Evolutionary conservation across 1,139 yeast species (phyloP), one percentile per base, ranked within the genome.

Genomic region (Candida tetrigidarum): DNA sequence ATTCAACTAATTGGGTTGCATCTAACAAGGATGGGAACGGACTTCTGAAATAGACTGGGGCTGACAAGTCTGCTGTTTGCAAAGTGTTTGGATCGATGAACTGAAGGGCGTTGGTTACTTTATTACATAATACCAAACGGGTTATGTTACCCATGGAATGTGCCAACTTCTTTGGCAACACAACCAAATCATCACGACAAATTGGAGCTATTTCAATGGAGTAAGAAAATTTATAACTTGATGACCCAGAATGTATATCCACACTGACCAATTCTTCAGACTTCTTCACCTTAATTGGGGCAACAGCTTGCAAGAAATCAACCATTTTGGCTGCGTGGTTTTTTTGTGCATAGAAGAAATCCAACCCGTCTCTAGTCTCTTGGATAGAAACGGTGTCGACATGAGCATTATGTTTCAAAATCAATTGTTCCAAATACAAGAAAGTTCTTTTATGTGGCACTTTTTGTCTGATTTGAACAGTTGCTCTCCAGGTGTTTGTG

Each of bases 121-220:
- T 89, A 42, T 89, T 81, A 71, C 99, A 93, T 46, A 95, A 66
- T 4, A 90, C 97, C 49, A 92, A 71, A 60, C 89, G 86, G 22
- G 92, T 71, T 47, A 93, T 87, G 62, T 87, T 86, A 50, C 98
- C 96, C 71, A 91, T 65, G 11, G 90, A 80, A 53, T 84, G 81
- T 3, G 99, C 99, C 52, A 93, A 66, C 56, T 83, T 83, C 59
- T 83, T 81, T 25, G 99, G 99, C 51, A 95, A 74, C 38, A 92
- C 87, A 26, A 95, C 96, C 55, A 95, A 78, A 62, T 95, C 99
- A 63, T 93, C 99, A 64, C 96, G 86, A 78, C 99, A 95, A 41
- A 95, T 83, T n/a, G 99, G 99, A 2, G 90, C 96, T 54, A 93
- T 83, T 69, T 93, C 99, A 34, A 92, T 89, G 12, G 98, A 91